Conservation (phyloP, 345 rosid genomes). For the Tarenaya hassleriana region DNA sequence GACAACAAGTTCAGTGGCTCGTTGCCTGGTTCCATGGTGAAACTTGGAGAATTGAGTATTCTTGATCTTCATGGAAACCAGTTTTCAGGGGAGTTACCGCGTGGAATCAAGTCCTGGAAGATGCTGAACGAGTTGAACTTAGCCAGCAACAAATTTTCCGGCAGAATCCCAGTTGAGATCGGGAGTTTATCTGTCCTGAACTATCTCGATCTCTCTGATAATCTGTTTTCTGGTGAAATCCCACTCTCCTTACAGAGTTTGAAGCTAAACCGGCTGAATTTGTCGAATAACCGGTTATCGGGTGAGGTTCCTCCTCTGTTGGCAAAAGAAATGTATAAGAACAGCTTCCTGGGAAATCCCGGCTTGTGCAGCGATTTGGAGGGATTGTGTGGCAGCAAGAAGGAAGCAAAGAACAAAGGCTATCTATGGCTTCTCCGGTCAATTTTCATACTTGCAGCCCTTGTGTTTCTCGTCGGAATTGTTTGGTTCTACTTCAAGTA, state of each 20-base stretch:
- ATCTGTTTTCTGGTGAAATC: slow-evolving; percentile 55
- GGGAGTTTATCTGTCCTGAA: slow-evolving; percentile 68
- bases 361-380: slow-evolving; percentile 64
- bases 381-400: slow-evolving; percentile 50
- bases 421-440: slow-evolving; percentile 68
- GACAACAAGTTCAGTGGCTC: slow-evolving; percentile 57
- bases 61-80: slow-evolving; percentile 58
- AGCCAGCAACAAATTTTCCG: too few species aligned
- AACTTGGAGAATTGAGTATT: slow-evolving; percentile 50
- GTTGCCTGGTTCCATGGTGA: slow-evolving; percentile 59
- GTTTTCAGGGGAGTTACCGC: slow-evolving; percentile 65
- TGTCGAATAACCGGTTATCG: slow-evolving; percentile 60
- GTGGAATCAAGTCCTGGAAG: slow-evolving; percentile 58
- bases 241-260: slow-evolving; percentile 66
- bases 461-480: slow-evolving; percentile 62
- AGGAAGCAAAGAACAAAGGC: slow-evolving; percentile 43
- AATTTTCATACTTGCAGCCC: slow-evolving; percentile 60
- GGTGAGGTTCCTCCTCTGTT: slow-evolving; percentile 67
- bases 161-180: slow-evolving; percentile 45
- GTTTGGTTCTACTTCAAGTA: slow-evolving; percentile 87
- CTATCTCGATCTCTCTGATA: slow-evolving; percentile 82
- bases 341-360: slow-evolving; percentile 74
- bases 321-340: slow-evolving; percentile 51
- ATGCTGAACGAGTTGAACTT: slow-evolving; percentile 77
- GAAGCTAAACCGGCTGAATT: slow-evolving; percentile 83